These are phyloP conservation scores for Puccinia hordei DNA, from an alignment of 1,284 basidiomycete genomes.

Conservation along the genomic window DNA sequence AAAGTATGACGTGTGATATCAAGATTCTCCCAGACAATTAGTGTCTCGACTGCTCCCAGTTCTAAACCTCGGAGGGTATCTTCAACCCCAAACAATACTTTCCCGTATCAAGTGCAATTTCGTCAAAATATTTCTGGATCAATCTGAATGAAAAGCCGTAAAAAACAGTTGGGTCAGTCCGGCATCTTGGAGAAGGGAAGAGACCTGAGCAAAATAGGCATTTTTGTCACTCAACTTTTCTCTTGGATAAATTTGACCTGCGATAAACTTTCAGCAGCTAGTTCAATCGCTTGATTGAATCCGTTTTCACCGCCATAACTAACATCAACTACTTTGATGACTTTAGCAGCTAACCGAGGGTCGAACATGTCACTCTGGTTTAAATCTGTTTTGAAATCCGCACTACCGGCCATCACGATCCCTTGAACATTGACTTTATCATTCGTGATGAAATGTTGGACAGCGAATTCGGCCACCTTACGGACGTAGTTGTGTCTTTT, in stretches of 20 bases:
- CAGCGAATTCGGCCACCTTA: conserved; percentile 94
- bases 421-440: conserved; percentile 99
- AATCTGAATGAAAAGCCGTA: conserved; percentile 61
- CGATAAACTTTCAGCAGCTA: conserved; percentile 88
- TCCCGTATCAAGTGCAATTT: conserved; percentile 95
- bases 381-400: conserved; percentile 98
- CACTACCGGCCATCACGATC: conserved; percentile 93
- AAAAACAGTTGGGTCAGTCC: neutral
- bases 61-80: conserved; percentile 97
- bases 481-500: conserved; percentile 99
- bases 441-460: conserved; percentile 96
- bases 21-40: conserved; percentile 98
- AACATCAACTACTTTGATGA: conserved; percentile 97
- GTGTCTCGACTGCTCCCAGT: conserved; percentile 91
- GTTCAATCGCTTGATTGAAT: conserved; percentile 97
- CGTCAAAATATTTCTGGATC: conserved; percentile 96
- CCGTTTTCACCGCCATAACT: conserved; percentile 99
- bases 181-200: neutral
- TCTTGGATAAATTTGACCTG: conserved; percentile 99
- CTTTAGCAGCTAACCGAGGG: conserved; percentile 77
- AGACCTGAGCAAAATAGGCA: neutral
- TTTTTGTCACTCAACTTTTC: conserved; percentile 66
- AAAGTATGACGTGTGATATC: conserved; percentile 82
- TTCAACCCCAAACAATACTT: conserved; percentile 95
- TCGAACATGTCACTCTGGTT: conserved; percentile 97